These are phyloP conservation scores for Rhodotorula toruloides DNA, from an alignment of 768 basidiomycete species.

Conservation along the genomic window DNA sequence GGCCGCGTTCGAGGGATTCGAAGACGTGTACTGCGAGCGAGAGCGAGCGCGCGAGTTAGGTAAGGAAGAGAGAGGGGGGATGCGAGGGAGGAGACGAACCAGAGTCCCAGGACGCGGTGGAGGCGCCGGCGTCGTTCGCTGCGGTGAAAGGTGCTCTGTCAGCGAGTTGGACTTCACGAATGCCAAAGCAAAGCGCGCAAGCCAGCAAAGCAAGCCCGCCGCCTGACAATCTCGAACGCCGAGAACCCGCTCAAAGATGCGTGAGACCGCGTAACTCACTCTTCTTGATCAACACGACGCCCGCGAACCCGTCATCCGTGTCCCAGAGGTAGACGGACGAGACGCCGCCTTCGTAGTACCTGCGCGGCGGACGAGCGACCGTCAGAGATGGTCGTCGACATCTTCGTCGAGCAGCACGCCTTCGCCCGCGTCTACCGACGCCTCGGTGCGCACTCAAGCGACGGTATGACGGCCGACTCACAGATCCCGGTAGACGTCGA, in stretches of 20 bases:
- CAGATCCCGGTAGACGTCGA: slow-evolving; percentile 96
- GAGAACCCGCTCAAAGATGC: neutral
- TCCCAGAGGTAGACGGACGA: slow-evolving; percentile 98
- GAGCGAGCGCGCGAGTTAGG: neutral
- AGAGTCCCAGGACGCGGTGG: slow-evolving; percentile 91
- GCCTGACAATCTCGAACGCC: neutral
- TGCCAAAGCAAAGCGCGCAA: neutral
- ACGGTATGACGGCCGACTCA: slow-evolving; percentile 46
- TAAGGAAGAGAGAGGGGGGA: too few relatives aligned
- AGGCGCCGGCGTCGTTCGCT: slow-evolving; percentile 48
- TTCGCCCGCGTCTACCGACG: too few relatives aligned
- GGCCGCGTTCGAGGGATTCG: slow-evolving; percentile 82
- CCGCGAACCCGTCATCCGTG: slow-evolving; percentile 92
- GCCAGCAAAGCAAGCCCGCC: neutral
- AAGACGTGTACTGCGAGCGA: slow-evolving; percentile 73
- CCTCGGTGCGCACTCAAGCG: too few relatives aligned
- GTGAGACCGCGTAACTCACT: slow-evolving; percentile 52
- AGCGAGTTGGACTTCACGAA: neutral
- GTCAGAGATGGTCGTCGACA: neutral
- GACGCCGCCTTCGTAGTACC: slow-evolving; percentile 97
- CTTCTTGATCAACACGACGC: slow-evolving; percentile 93
- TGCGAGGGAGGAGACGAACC: neutral
- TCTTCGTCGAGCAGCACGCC: too few relatives aligned
- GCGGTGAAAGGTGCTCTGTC: neutral
- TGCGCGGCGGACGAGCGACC: slow-evolving; percentile 41